Conservation (phyloP, 352 stramenopile genomes). For the Aphanomyces cochlioides region DNA sequence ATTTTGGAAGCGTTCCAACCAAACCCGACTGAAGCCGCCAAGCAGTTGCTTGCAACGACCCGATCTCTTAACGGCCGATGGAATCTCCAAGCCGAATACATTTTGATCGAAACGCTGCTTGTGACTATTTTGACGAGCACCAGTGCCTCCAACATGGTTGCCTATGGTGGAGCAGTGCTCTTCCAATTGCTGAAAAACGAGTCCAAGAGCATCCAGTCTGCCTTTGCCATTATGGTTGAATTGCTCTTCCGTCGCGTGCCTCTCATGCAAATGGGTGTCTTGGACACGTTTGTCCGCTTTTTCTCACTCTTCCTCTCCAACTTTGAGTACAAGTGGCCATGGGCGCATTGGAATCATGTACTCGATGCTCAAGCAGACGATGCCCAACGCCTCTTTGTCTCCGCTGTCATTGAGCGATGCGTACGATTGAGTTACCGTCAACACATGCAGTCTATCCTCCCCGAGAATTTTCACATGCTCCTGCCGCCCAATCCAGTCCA, state of each 20-base stretch:
- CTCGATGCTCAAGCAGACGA: slow-evolving; percentile 75
- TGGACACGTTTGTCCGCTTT: slow-evolving; percentile 67
- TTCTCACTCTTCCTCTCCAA: slow-evolving; percentile 86
- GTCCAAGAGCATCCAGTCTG: slow-evolving; percentile 54
- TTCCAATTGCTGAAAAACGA: slow-evolving; percentile 78
- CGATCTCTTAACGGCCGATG: slow-evolving; percentile 63
- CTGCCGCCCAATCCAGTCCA: slow-evolving; percentile 67
- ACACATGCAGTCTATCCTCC: slow-evolving; percentile 75
- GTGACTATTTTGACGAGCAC: slow-evolving; percentile 44
- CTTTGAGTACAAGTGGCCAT: slow-evolving; percentile 86
- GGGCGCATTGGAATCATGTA: slow-evolving; percentile 71
- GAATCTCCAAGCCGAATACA: slow-evolving; percentile 70
- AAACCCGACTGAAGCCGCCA: slow-evolving; percentile 66
- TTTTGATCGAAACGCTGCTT: slow-evolving; percentile 70
- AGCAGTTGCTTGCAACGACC: slow-evolving; percentile 57
- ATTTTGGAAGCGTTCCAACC: slow-evolving; percentile 61
- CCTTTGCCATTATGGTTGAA: slow-evolving; percentile 77
- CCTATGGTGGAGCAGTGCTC: slow-evolving; percentile 67
- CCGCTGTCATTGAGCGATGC: slow-evolving; percentile 76
- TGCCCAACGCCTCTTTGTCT: slow-evolving; percentile 78
- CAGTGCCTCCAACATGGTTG: slow-evolving; percentile 41
- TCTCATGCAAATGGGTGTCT: slow-evolving; percentile 54
- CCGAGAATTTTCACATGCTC: slow-evolving; percentile 70
- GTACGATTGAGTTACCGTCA: slow-evolving; percentile 81
- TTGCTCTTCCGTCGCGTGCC: slow-evolving; percentile 79